Evolutionary conservation across 1,284 basidiomycete genomes (phyloP).

Genomic region (Cryptococcus sp.): DNA sequence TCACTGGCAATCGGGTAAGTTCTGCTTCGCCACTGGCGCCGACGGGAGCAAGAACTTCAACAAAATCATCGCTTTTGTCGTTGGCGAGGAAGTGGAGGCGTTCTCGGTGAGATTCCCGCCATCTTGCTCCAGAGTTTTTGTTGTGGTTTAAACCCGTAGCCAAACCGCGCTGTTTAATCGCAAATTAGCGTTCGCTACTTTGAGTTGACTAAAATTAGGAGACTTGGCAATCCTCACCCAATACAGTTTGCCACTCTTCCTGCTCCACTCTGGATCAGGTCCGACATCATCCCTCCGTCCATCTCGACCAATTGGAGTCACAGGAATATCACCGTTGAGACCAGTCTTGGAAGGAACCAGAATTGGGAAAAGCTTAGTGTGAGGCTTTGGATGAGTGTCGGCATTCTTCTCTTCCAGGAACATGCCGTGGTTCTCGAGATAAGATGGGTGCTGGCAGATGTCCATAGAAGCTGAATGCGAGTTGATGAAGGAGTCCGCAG

Average conservation of each 20-base stretch:
- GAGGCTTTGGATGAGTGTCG: conserved; percentile 46
- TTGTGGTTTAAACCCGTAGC: conserved; percentile 50
- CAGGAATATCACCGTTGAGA: conserved; percentile 51
- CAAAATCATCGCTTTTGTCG: conserved; percentile 29
- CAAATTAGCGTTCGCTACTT: not conserved
- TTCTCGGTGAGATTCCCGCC: conserved; percentile 51
- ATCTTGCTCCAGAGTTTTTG: conserved; percentile 43
- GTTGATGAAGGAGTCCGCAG: conserved; percentile 46
- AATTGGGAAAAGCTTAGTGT: conserved; percentile 50
- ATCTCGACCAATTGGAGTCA: conserved; percentile 52
- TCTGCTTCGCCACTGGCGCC: conserved; percentile 43
- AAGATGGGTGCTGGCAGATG: conserved; percentile 51
- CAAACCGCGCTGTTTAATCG: conserved; percentile 40
- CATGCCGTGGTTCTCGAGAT: conserved; percentile 53
- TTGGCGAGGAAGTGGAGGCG: conserved; percentile 51
- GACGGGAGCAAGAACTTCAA: conserved; percentile 43
- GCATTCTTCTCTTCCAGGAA: conserved; percentile 47
- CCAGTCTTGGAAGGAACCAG: conserved; percentile 49
- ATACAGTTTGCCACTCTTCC: conserved; percentile 46
- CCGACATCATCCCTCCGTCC: conserved; percentile 50
- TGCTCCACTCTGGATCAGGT: conserved; percentile 46
- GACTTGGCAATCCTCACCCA: conserved; percentile 39
- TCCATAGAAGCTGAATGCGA: conserved; percentile 50
- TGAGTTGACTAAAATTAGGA: too few relatives aligned
- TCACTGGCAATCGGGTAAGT: conserved; percentile 29